Evolutionary conservation across 2,329 filamentous ascomycete species (phyloP).

Genomic region (Epichloe brachyelytri): DNA sequence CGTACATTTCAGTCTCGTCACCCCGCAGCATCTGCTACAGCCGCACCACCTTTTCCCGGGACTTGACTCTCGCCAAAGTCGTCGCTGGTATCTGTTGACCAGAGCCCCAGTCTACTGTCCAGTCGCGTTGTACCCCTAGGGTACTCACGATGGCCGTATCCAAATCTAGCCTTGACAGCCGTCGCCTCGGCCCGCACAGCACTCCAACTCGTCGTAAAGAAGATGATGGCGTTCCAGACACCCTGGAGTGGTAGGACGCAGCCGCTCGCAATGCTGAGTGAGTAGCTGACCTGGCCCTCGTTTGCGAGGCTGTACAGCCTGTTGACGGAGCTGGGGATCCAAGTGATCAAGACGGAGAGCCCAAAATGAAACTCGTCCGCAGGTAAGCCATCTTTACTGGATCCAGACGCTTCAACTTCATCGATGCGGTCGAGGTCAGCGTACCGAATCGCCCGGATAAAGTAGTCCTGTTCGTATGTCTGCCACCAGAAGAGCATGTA

Average conservation of each 20-base stretch:
- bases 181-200: constrained; percentile 16
- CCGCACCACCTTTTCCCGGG: background rate
- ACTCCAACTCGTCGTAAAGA: constrained; percentile 51
- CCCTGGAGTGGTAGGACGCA: constrained; percentile 66
- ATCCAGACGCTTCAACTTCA: constrained; percentile 27
- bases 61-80: background rate
- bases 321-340: constrained; percentile 58
- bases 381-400: constrained; percentile 47
- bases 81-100: background rate
- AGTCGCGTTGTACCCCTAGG: constrained; percentile 12
- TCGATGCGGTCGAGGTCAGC: constrained; percentile 16
- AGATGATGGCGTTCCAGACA: constrained; percentile 69
- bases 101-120: constrained; percentile 15
- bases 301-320: constrained; percentile 54
- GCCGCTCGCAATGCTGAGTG: constrained; percentile 54
- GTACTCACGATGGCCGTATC: constrained; percentile 2
- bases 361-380: constrained; percentile 46
- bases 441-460: constrained; percentile 13
- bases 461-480: constrained; percentile 5
- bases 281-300: constrained; percentile 37
- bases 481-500: constrained; percentile 16
- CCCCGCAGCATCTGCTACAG: background rate
- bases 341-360: constrained; percentile 45
- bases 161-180: constrained; percentile 8
- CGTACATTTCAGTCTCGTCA: background rate